Conservation (phyloP, 2,329 filamentous ascomycete species). For the Fusarium musae region DNA sequence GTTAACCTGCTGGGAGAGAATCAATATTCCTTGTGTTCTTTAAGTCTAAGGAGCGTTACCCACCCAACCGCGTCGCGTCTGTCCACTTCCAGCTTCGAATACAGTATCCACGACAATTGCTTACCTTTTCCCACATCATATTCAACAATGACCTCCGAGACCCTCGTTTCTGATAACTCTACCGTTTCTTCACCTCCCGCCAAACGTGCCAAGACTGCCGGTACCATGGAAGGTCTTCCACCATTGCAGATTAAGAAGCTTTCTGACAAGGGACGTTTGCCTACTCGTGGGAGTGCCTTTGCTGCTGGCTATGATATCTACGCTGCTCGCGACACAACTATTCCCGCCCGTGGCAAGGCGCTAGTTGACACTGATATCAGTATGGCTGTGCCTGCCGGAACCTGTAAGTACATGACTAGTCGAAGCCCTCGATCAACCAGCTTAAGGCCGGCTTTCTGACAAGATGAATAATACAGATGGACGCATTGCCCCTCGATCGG, state of each 20-base stretch:
- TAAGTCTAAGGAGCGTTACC: conserved; percentile 30
- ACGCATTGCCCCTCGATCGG: conserved; percentile 89
- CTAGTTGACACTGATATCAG: conserved; percentile 91
- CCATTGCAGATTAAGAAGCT: conserved; percentile 89
- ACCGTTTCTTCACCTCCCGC: conserved; percentile 78
- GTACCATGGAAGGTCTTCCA: conserved; percentile 59
- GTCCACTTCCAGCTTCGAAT: conserved; percentile 35
- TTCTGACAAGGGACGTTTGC: conserved; percentile 79
- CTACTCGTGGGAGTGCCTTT: conserved; percentile 88
- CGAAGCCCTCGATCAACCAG: neutral
- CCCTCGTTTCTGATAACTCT: conserved; percentile 51
- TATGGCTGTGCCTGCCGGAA: conserved; percentile 89
- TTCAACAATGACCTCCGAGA: conserved; percentile 38
- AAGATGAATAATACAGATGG: conserved; percentile 69
- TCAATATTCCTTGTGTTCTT: neutral
- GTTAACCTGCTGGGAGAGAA: neutral
- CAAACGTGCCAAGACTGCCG: conserved; percentile 79
- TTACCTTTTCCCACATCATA: conserved; percentile 25
- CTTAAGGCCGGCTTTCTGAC: neutral
- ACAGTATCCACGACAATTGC: conserved; percentile 33
- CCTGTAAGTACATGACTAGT: conserved; percentile 71
- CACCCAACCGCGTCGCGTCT: conserved; percentile 47
- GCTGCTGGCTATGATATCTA: conserved; percentile 97
- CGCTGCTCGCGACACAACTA: conserved; percentile 75
- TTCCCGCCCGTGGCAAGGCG: conserved; percentile 85